phyloP scores from a whole-genome alignment of 2,329 filamentous ascomycete genomes.

The Apiospora malaysiana region DNA sequence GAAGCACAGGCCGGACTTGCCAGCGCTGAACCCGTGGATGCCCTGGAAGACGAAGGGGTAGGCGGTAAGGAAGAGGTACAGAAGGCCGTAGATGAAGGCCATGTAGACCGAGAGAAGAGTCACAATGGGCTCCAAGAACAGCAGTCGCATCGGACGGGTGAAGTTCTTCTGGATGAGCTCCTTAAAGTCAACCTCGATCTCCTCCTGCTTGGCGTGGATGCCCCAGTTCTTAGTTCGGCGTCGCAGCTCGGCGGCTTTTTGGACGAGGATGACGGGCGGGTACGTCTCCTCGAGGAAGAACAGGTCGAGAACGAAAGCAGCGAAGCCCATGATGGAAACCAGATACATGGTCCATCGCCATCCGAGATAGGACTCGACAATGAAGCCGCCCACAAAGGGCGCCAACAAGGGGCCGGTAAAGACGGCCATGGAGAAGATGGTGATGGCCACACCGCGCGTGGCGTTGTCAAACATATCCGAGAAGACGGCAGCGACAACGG shows the following conservation, averaged over 20 bases:
- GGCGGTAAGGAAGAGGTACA: conserved; percentile 86
- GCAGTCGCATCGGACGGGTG: conserved; percentile 67
- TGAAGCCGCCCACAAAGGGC: conserved; percentile 74
- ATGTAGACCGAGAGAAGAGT: conserved; percentile 72
- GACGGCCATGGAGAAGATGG: conserved; percentile 65
- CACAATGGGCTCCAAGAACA: conserved; percentile 74
- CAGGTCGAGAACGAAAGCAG: conserved; percentile 63
- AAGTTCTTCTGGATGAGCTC: conserved; percentile 72
- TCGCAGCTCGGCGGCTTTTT: conserved; percentile 65
- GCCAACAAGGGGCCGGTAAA: conserved; percentile 72
- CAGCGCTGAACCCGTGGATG: conserved; percentile 72
- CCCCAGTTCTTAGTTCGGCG: conserved; percentile 72
- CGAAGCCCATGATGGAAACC: conserved; percentile 65
- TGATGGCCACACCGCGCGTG: conserved; percentile 63
- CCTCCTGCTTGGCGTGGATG: conserved; percentile 74
- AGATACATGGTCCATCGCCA: conserved; percentile 79
- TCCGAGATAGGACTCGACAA: conserved; percentile 64
- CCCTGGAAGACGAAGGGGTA: conserved; percentile 81
- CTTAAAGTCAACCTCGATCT: conserved; percentile 69
- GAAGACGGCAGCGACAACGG: conserved; percentile 74
- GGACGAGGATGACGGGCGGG: conserved; percentile 67
- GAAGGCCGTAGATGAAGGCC: conserved; percentile 73
- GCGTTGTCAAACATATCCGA: conserved; percentile 74
- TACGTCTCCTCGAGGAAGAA: conserved; percentile 74
- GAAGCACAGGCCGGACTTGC: conserved; percentile 78